These are phyloP conservation scores for Glarea lozoyensis DNA, from an alignment of 495 filamentous ascomycete genomes.

Conservation along the genomic window DNA sequence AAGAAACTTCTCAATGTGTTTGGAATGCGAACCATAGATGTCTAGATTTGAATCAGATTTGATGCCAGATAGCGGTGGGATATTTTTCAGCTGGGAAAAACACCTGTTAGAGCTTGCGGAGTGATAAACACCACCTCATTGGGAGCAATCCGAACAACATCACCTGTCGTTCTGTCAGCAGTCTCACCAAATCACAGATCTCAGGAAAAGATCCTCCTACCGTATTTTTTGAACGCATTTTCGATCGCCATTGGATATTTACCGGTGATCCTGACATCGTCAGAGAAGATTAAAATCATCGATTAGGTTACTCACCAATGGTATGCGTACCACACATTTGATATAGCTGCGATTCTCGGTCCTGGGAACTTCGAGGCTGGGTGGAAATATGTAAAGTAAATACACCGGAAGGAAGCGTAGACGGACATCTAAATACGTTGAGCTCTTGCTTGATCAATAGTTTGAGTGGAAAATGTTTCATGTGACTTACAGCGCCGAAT, in stretches of 20 bases:
- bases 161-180: conserved; percentile 7
- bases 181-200: neutral
- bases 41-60: neutral
- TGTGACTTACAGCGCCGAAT: no score
- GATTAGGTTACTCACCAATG: conserved; percentile 12
- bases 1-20: neutral
- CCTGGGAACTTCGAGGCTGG: conserved; percentile 20
- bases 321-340: conserved; percentile 18
- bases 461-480: no score
- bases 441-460: no score
- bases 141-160: conserved; percentile 26
- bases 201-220: neutral
- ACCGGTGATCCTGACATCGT: conserved; percentile 12
- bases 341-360: conserved; percentile 19
- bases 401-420: conserved; percentile 6
- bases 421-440: conserved; percentile 1
- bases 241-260: conserved; percentile 15
- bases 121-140: conserved; percentile 29
- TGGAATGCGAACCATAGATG: neutral
- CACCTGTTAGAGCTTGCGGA: conserved; percentile 14
- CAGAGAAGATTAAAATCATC: neutral
- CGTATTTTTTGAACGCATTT: conserved; percentile 15
- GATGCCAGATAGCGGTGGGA: neutral
- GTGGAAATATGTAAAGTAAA: conserved; percentile 16
- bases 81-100: neutral